Conservation (phyloP, 371 early-diverging fungal genomes). For the Mortierella sp. region DNA sequence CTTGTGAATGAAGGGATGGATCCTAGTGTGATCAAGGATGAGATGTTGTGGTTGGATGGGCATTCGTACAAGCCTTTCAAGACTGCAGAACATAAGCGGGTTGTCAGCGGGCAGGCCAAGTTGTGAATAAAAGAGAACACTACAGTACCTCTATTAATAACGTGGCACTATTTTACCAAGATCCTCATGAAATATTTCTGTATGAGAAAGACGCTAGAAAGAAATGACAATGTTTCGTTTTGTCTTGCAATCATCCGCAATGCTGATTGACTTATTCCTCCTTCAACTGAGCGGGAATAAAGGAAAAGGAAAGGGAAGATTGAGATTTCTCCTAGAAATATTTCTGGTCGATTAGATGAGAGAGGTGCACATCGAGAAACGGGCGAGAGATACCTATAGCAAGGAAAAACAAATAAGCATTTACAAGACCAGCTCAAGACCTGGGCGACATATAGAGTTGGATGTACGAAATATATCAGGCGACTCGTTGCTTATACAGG, state of each 20-base stretch:
- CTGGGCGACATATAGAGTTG: no score
- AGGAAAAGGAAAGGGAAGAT: not conserved
- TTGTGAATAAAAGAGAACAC: constrained; percentile 10
- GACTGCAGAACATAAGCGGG: constrained; percentile 35
- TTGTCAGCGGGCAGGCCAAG: constrained; percentile 43
- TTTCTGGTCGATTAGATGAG: not conserved
- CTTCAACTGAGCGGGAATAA: not conserved
- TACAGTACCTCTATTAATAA: not conserved
- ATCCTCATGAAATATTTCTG: no score
- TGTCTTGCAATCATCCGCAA: not conserved
- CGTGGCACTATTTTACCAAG: no score
- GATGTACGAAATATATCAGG: no score
- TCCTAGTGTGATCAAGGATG: constrained; percentile 42
- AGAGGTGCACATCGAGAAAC: not conserved
- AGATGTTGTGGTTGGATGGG: constrained; percentile 65
- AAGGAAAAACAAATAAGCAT: no score
- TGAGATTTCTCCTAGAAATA: not conserved
- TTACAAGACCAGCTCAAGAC: no score
- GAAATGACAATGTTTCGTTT: not conserved
- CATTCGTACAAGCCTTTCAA: constrained; percentile 64
- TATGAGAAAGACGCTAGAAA: no score
- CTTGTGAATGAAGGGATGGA: constrained; percentile 66
- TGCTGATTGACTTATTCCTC: not conserved
- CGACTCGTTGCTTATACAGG: no score
- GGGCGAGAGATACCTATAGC: no score